Conservation (phyloP, 83 land plant species). For the Picea abies region DNA sequence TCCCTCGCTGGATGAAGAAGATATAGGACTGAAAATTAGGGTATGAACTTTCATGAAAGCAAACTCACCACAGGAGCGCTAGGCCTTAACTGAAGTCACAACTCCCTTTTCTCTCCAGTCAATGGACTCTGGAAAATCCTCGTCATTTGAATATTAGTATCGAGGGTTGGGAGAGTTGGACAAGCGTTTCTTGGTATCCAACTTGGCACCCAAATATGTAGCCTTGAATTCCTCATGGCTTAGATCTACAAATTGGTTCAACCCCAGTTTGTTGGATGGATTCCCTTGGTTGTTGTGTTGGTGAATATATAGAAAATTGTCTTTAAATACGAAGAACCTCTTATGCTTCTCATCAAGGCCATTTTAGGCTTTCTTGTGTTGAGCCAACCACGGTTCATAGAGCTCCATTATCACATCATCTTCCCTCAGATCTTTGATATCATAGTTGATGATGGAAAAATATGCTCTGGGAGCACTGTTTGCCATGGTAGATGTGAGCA, state of each 20-base stretch:
- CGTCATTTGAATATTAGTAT: no score
- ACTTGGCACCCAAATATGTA: no score
- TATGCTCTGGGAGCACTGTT: neutral
- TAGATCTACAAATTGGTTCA: neutral
- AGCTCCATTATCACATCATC: constrained; percentile 16
- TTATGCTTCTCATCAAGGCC: constrained; percentile 28
- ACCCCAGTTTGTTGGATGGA: neutral
- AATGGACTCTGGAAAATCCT: no score
- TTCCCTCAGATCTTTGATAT: neutral
- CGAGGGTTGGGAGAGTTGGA: no score
- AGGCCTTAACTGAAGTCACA: constrained; percentile 34
- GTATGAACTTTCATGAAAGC: no score
- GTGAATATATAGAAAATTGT: constrained; percentile 51
- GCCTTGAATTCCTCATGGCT: no score
- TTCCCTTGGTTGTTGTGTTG: constrained; percentile 25
- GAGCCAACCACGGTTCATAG: constrained; percentile 31
- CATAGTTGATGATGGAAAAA: no score
- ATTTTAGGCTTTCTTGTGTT: constrained; percentile 25
- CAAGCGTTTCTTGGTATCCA: no score
- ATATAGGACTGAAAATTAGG: neutral
- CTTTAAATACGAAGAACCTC: constrained; percentile 71
- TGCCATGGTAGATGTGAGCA: no score
- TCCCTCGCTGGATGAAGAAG: constrained; percentile 39
- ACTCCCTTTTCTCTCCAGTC: no score
- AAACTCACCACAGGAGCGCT: constrained; percentile 57